Conservation (phyloP, 768 basidiomycete species). For the Podaxis pistillaris region DNA sequence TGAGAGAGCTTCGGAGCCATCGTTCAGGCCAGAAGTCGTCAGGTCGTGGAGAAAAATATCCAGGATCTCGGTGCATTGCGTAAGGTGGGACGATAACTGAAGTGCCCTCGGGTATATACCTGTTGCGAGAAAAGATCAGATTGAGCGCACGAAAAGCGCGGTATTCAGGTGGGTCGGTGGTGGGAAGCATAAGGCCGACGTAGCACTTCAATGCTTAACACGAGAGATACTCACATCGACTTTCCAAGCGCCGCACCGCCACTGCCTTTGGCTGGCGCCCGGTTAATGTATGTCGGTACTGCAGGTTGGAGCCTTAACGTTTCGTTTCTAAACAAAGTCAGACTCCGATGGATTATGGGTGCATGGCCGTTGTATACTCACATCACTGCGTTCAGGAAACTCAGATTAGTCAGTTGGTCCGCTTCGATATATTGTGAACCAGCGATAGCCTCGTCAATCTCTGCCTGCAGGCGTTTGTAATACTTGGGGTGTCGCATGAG, state of each 20-base stretch:
- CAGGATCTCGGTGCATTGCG: constrained; percentile 32
- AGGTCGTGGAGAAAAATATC: constrained; percentile 36
- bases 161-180: not conserved
- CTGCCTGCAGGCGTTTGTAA: constrained; percentile 23
- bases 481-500: constrained; percentile 23
- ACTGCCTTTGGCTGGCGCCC: constrained; percentile 30
- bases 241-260: constrained; percentile 28
- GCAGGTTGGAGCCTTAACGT: constrained; percentile 35
- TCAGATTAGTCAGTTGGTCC: constrained; percentile 22
- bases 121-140: constrained; percentile 14
- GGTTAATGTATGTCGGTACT: constrained; percentile 30
- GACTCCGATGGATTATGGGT: not conserved
- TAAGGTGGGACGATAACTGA: constrained; percentile 34
- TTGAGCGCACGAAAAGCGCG: not conserved
- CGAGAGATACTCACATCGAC: constrained; percentile 5
- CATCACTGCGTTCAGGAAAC: constrained; percentile 35
- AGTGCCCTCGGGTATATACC: constrained; percentile 40
- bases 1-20: constrained; percentile 25
- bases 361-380: constrained; percentile 18
- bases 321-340: constrained; percentile 30
- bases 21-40: constrained; percentile 37
- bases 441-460: constrained; percentile 23
- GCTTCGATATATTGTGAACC: constrained; percentile 16
- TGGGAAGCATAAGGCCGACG: not conserved
- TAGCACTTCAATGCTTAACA: constrained; percentile 1